Evolutionary conservation across 257 asterid species (phyloP).

Genomic region (Striga asiatica): DNA sequence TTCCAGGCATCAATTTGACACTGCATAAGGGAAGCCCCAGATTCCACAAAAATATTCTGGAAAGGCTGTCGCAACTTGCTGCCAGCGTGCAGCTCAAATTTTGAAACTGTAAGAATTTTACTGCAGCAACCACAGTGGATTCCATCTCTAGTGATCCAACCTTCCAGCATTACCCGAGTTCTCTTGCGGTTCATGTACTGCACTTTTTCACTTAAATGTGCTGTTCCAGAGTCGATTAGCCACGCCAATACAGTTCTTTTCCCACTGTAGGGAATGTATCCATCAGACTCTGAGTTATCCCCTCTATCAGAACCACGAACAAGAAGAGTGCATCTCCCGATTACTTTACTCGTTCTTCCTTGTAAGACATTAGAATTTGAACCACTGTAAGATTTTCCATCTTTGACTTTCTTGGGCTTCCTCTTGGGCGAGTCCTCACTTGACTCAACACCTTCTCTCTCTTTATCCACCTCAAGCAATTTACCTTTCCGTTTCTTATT

Average conservation of each 20-base stretch:
- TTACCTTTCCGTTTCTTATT: constrained; percentile 23
- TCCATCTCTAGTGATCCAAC: constrained; percentile 89
- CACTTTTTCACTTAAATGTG: constrained; percentile 64
- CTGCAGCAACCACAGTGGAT: constrained; percentile 95
- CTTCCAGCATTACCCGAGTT: constrained; percentile 63
- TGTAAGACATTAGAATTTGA: constrained; percentile 31
- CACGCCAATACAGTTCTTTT: constrained; percentile 77
- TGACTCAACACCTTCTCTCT: constrained; percentile 25
- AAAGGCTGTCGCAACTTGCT: constrained; percentile 79
- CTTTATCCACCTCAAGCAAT: constrained; percentile 22
- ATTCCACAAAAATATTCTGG: constrained; percentile 64
- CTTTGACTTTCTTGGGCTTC: constrained; percentile 26
- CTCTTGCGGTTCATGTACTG: constrained; percentile 80
- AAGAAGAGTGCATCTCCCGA: constrained; percentile 80
- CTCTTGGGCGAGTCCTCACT: constrained; percentile 31
- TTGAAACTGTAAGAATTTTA: constrained; percentile 75
- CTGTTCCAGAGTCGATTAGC: constrained; percentile 74
- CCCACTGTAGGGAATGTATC: constrained; percentile 67
- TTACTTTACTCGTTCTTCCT: constrained; percentile 55
- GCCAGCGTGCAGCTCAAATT: constrained; percentile 92
- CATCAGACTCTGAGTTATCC: constrained; percentile 47
- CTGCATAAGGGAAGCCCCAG: constrained; percentile 72
- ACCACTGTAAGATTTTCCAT: constrained; percentile 22
- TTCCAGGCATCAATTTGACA: constrained; percentile 86
- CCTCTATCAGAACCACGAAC: constrained; percentile 54